These are phyloP conservation scores for Melampsora abietis-canadensis DNA, from an alignment of 1,284 basidiomycete genomes.

Conservation along the genomic window DNA sequence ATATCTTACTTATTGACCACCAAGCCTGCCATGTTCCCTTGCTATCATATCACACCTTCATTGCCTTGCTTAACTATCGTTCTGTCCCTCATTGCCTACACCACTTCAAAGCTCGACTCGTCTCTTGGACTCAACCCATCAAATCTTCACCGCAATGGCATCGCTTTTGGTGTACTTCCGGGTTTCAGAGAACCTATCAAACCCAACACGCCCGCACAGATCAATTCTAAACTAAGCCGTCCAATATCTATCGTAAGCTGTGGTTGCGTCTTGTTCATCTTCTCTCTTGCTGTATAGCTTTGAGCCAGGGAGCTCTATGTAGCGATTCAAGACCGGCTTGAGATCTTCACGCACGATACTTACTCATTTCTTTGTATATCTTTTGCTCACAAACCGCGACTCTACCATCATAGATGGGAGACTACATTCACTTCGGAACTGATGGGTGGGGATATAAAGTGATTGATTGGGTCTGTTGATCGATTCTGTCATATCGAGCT, in stretches of 20 bases:
- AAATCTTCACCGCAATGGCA: conserved; percentile 34
- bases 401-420: conserved; percentile 10
- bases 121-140: conserved; percentile 25
- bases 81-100: neutral
- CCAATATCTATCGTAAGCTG: conserved; percentile 38
- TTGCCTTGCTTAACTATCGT: neutral
- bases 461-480: conserved; percentile 21
- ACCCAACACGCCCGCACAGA: conserved; percentile 33
- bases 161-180: conserved; percentile 37
- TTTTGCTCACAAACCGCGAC: too few relatives aligned
- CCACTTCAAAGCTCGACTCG: conserved; percentile 1
- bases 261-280: neutral
- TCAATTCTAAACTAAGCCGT: conserved; percentile 33
- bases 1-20: neutral
- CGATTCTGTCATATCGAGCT: neutral
- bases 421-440: conserved; percentile 29
- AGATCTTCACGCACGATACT: too few relatives aligned
- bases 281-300: too few relatives aligned
- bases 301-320: too few relatives aligned
- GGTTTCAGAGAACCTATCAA: conserved; percentile 28
- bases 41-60: neutral
- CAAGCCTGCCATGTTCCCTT: neutral
- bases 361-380: too few relatives aligned
- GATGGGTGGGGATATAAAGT: conserved; percentile 4
- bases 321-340: too few relatives aligned